Evolutionary conservation across 1,284 basidiomycete species (phyloP).

Genomic region (Papiliotrema fonsecae): DNA sequence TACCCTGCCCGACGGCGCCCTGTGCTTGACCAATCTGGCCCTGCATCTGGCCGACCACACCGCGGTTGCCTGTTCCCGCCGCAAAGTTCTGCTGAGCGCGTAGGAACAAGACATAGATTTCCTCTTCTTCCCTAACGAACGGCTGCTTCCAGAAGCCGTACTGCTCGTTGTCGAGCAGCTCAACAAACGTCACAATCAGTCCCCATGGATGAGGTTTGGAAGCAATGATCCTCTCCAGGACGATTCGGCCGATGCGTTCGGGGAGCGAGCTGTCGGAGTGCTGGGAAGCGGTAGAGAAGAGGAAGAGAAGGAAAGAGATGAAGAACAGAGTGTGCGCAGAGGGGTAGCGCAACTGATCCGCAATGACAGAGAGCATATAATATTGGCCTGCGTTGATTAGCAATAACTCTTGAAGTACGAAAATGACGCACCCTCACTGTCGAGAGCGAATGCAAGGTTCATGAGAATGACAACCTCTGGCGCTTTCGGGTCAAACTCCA

Average conservation of each 20-base stretch:
- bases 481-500: slow-evolving; percentile 72
- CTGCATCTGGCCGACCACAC: neutral
- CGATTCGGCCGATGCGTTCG: slow-evolving; percentile 84
- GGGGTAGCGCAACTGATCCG: slow-evolving; percentile 90
- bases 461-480: slow-evolving; percentile 76
- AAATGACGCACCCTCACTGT: slow-evolving; percentile 71
- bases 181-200: slow-evolving; percentile 86
- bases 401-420: neutral
- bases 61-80: neutral
- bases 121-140: slow-evolving; percentile 44
- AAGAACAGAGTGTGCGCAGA: slow-evolving; percentile 98
- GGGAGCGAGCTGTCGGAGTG: slow-evolving; percentile 53
- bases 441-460: slow-evolving; percentile 74
- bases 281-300: slow-evolving; percentile 58
- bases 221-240: slow-evolving; percentile 89
- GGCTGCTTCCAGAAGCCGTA: slow-evolving; percentile 48
- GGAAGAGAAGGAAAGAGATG: slow-evolving; percentile 76
- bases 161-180: slow-evolving; percentile 51
- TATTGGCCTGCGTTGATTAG: slow-evolving; percentile 63
- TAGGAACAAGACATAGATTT: slow-evolving; percentile 40
- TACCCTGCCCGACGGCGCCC: neutral
- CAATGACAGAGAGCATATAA: slow-evolving; percentile 81
- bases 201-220: slow-evolving; percentile 98
- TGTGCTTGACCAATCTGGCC: neutral
- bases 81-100: slow-evolving; percentile 5